These are phyloP conservation scores for Naganishia sp. DNA, from an alignment of 1,284 basidiomycete genomes.

Conservation along the genomic window DNA sequence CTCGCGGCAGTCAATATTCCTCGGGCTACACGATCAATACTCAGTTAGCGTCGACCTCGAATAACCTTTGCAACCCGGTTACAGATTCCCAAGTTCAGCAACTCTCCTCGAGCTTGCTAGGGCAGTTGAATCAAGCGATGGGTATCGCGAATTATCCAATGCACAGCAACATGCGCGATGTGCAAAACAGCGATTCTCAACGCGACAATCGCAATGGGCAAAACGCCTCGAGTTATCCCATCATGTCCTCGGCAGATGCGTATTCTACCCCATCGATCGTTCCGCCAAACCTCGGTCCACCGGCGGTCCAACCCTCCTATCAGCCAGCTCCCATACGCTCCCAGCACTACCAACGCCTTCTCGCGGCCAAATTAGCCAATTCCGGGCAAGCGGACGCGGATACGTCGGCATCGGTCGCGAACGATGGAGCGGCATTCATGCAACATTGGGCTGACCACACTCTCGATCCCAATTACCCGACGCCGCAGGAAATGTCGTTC, in stretches of 20 bases:
- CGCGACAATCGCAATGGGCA: neutral
- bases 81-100: neutral
- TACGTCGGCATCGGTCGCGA: neutral
- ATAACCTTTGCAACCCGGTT: too few species aligned
- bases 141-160: neutral
- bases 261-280: conserved; percentile 5
- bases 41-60: too few species aligned
- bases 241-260: neutral
- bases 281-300: conserved; percentile 1
- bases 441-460: conserved; percentile 12
- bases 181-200: neutral
- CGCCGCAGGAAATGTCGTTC: conserved; percentile 26
- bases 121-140: neutral
- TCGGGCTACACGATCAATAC: neutral
- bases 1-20: neutral
- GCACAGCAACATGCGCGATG: conserved; percentile 1
- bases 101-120: neutral
- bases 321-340: conserved; percentile 24
- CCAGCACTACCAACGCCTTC: conserved; percentile 32
- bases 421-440: conserved; percentile 16
- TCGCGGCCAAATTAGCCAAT: conserved; percentile 31
- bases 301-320: conserved; percentile 18
- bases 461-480: conserved; percentile 13
- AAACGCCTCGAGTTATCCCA: neutral
- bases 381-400: conserved; percentile 11